A percentile compares a stretch with the other conserved stretches of the same genome.
Evolutionary conservation across 192 early-diverging fungal species (phyloP).

Genomic region (Backusella parvicylindrica): DNA sequence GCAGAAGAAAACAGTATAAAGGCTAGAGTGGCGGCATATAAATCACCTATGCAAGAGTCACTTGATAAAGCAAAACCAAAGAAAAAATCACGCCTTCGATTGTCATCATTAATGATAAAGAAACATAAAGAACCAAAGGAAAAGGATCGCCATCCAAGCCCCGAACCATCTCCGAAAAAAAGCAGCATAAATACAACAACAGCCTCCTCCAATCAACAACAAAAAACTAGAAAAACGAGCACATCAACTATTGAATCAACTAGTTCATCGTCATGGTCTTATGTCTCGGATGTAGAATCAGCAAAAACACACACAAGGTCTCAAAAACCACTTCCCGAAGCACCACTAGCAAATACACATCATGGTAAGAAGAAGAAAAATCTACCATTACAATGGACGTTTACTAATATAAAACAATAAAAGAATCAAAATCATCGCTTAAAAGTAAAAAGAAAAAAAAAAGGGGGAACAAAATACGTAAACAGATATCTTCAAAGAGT

Average conservation of each 20-base stretch:
- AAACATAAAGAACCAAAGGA: conserved; percentile 1
- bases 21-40: not conserved
- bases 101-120: conserved; percentile 2
- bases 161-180: not conserved
- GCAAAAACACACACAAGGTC: not conserved
- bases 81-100: not conserved
- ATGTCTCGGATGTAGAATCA: not conserved
- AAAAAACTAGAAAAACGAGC: not conserved
- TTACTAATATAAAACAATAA: not conserved
- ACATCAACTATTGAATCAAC: conserved; percentile 8
- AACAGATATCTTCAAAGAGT: not conserved
- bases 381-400: not conserved
- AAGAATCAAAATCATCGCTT: not conserved
- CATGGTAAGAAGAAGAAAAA: not conserved
- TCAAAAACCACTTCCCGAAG: conserved; percentile 2
- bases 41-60: not conserved
- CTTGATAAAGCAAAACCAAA: not conserved
- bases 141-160: not conserved
- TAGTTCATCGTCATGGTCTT: conserved; percentile 1
- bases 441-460: not conserved
- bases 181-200: not conserved
- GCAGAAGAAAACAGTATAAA: not conserved
- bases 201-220: not conserved
- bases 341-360: not conserved
- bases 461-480: not conserved